These are phyloP conservation scores for Aspergillus bertholletiae DNA, from an alignment of 495 filamentous ascomycete genomes.

Conservation along the genomic window DNA sequence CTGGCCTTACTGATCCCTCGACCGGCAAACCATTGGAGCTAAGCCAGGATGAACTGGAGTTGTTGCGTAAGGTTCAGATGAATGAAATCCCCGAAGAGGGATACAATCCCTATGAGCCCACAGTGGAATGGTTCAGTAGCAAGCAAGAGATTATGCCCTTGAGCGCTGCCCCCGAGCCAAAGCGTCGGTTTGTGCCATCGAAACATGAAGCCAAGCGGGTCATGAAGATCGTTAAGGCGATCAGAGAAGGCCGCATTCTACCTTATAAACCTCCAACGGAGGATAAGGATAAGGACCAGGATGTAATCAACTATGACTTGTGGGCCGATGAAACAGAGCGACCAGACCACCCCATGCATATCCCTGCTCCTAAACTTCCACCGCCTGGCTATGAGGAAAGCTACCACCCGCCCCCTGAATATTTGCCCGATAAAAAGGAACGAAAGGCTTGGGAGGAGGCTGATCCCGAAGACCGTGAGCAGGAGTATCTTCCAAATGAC, in stretches of 20 bases:
- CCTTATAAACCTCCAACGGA: constrained; percentile 83
- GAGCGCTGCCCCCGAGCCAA: constrained; percentile 91
- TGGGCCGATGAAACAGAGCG: constrained; percentile 88
- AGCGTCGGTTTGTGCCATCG: constrained; percentile 93
- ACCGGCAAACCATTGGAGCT: constrained; percentile 90
- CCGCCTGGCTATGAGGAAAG: constrained; percentile 93
- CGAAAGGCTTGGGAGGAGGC: constrained; percentile 82
- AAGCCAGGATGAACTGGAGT: constrained; percentile 81
- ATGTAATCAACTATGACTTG: constrained; percentile 78
- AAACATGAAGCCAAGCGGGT: constrained; percentile 95
- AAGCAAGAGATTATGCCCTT: constrained; percentile 91
- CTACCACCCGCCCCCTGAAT: constrained; percentile 95
- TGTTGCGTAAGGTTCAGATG: constrained; percentile 84
- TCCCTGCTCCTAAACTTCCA: constrained; percentile 92
- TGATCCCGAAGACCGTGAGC: constrained; percentile 87
- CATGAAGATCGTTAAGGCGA: constrained; percentile 97
- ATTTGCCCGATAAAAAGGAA: constrained; percentile 81
- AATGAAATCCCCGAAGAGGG: constrained; percentile 84
- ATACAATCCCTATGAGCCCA: constrained; percentile 89
- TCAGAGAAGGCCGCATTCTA: constrained; percentile 87
- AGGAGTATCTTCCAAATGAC: constrained; percentile 79
- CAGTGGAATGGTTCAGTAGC: constrained; percentile 88
- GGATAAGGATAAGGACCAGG: constrained; percentile 64
- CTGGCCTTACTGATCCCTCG: constrained; percentile 85
- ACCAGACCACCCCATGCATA: constrained; percentile 86